These are phyloP conservation scores for Aulographum hederae DNA, from an alignment of 2,329 filamentous ascomycete species.

Conservation along the genomic window DNA sequence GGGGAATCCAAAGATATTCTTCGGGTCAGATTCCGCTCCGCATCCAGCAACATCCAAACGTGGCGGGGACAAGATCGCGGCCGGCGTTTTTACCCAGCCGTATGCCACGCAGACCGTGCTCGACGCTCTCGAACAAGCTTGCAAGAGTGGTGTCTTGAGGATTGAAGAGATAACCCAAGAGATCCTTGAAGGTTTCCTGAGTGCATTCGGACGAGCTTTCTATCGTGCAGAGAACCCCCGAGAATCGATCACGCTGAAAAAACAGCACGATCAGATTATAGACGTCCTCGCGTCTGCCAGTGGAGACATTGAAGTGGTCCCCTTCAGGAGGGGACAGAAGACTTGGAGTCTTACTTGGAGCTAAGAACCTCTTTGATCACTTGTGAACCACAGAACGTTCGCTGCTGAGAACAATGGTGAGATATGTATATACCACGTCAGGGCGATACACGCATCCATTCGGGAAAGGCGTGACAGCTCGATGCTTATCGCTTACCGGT, in stretches of 20 bases:
- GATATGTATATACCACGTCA: too few species aligned
- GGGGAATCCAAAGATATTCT: constrained; percentile 50
- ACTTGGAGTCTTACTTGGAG: constrained; percentile 38
- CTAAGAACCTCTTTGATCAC: too few species aligned
- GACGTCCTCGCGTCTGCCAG: constrained; percentile 35
- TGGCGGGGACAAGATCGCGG: constrained; percentile 36
- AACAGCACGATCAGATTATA: constrained; percentile 34
- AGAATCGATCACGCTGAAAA: constrained; percentile 38
- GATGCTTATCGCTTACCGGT: too few species aligned
- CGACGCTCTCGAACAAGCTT: constrained; percentile 43
- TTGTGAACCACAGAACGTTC: too few species aligned
- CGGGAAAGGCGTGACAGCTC: too few species aligned
- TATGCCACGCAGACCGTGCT: constrained; percentile 49
- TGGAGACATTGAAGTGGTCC: constrained; percentile 39
- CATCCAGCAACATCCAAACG: constrained; percentile 43
- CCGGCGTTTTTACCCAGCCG: constrained; percentile 66
- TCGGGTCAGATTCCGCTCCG: constrained; percentile 58
- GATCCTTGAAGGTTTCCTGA: constrained; percentile 38
- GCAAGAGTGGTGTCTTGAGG: constrained; percentile 33
- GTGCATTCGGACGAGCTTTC: constrained; percentile 36
- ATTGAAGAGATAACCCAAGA: constrained; percentile 36
- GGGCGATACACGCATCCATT: too few species aligned
- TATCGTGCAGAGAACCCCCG: constrained; percentile 31
- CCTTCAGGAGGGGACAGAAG: constrained; percentile 43
- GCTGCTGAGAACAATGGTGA: too few species aligned